Base-by-base conservation (phyloP, 2,329 filamentous ascomycete species). In the Paracamarosporium sp. region DNA sequence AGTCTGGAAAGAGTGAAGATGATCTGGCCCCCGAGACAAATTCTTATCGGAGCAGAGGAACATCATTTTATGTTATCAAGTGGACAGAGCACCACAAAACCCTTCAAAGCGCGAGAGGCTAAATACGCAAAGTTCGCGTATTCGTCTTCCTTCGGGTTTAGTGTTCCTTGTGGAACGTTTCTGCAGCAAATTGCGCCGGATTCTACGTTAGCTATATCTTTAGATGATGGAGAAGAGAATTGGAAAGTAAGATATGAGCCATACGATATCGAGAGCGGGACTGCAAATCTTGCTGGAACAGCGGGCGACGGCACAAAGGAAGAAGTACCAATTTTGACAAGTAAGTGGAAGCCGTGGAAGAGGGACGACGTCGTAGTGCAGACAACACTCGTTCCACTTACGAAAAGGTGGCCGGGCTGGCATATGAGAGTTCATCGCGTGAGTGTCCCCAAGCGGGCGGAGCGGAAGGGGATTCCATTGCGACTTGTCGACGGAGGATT, bases 61-160 rank as follows among this genome's bases (percentile, higher is more conserved):
- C 60, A 66, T 22, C 59, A 61, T 15, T 66, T 62, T 24, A 52
- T 66, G 3, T 35, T 66, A 1, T 66, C 64, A 0, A 55, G 56
- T 11, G 64, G 62, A 0, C 64, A 66, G 28, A 60, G 51, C 0
- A 64, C 61, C 0, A 20, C 33, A 2, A 61, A 62, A 17, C 53
- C 15, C 2, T 63, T 63, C 59, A 65, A 65, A 25, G 64, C 60
- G 1, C 33, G 61, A 2, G 64, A 65, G 46, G 62, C 64, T 1
- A 66, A 66, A 20, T 66, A 66, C 28, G 62, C 58, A 6, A 66
- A 66, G n/a, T 58, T 66, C 24, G 64, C 64, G 1, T 66, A 83
- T 61, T 83, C 81, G 0, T 83, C 82, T 0, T 65, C 78, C 0
- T 83, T 83, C 40, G 76, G 72, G 0, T 83, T 83, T 52, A 78